These are phyloP conservation scores for Kuraishia floccosa DNA, from an alignment of 805 yeast genomes.

Conservation along the genomic window DNA sequence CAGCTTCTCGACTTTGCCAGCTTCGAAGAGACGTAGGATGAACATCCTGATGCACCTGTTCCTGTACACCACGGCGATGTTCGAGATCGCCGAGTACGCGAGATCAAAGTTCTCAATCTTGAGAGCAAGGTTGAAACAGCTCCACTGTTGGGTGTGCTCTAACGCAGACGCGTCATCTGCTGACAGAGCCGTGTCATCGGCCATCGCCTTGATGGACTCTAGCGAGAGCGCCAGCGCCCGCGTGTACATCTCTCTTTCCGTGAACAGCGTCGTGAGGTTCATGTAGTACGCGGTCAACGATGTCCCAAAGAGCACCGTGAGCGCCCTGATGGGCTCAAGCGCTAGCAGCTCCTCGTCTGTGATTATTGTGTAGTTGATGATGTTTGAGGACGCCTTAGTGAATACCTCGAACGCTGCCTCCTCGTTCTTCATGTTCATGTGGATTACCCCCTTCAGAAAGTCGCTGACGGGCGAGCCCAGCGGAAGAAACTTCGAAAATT, in stretches of 20 bases:
- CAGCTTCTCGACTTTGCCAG: slow-evolving; percentile 25
- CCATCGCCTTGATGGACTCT: slow-evolving; percentile 8
- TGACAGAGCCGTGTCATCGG: slow-evolving; percentile 7
- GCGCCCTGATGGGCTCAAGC: slow-evolving; percentile 8
- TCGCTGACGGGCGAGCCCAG: slow-evolving; percentile 9
- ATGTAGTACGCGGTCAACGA: slow-evolving; percentile 23
- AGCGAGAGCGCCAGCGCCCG: slow-evolving; percentile 23
- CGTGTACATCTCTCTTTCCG: slow-evolving; percentile 14
- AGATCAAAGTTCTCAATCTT: slow-evolving; percentile 17
- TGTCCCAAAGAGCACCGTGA: slow-evolving; percentile 14
- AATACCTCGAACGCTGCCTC: slow-evolving; percentile 19
- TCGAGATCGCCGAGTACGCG: slow-evolving; percentile 14
- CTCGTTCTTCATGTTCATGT: slow-evolving; percentile 12
- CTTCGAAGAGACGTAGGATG: slow-evolving; percentile 24
- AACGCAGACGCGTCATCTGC: slow-evolving; percentile 10
- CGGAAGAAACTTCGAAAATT: slow-evolving; percentile 11
- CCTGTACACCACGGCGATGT: slow-evolving; percentile 14
- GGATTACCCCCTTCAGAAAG: slow-evolving; percentile 14
- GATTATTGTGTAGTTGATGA: not conserved
- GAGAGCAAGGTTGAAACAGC: slow-evolving; percentile 16
- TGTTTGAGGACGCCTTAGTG: slow-evolving; percentile 8
- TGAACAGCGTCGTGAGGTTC: slow-evolving; percentile 24
- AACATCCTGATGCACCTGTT: slow-evolving; percentile 19
- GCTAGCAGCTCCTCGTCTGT: slow-evolving; percentile 7
- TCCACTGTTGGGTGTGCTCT: slow-evolving; percentile 6